These are phyloP conservation scores for Aspergillus arachidicola DNA, from an alignment of 2,329 filamentous ascomycete genomes.

Conservation along the genomic window DNA sequence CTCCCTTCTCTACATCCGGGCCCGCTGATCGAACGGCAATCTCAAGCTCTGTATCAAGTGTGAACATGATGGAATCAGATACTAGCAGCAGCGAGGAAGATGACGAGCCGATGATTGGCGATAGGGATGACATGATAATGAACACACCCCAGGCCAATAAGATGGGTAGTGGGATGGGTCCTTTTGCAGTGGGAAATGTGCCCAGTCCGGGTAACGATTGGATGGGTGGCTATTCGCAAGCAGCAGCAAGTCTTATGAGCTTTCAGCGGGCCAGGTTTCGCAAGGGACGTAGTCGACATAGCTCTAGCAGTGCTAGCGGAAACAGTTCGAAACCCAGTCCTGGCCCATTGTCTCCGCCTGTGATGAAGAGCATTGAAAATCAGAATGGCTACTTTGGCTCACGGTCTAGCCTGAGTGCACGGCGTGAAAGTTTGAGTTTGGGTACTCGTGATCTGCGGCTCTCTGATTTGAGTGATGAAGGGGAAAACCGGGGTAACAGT, in stretches of 20 bases:
- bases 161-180: constrained; percentile 39
- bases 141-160: constrained; percentile 75
- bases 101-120: constrained; percentile 63
- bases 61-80: constrained; percentile 77
- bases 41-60: constrained; percentile 80
- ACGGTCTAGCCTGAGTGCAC: constrained; percentile 54
- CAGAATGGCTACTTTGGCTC: constrained; percentile 57
- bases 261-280: constrained; percentile 67
- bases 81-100: constrained; percentile 71
- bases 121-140: constrained; percentile 76
- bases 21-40: constrained; percentile 70
- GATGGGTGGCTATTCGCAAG: constrained; percentile 66
- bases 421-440: constrained; percentile 86
- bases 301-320: constrained; percentile 70
- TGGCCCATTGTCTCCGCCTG: constrained; percentile 77
- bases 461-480: constrained; percentile 75
- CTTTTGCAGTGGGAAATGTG: constrained; percentile 50
- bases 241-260: constrained; percentile 75
- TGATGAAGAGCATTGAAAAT: constrained; percentile 58
- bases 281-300: constrained; percentile 63
- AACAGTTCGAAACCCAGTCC: constrained; percentile 69
- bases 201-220: constrained; percentile 63
- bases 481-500: constrained; percentile 56
- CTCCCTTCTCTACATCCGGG: constrained; percentile 71
- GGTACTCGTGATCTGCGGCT: constrained; percentile 88